phyloP scores from a whole-genome alignment of 306 rosid species.

The Glycine latifolia region DNA sequence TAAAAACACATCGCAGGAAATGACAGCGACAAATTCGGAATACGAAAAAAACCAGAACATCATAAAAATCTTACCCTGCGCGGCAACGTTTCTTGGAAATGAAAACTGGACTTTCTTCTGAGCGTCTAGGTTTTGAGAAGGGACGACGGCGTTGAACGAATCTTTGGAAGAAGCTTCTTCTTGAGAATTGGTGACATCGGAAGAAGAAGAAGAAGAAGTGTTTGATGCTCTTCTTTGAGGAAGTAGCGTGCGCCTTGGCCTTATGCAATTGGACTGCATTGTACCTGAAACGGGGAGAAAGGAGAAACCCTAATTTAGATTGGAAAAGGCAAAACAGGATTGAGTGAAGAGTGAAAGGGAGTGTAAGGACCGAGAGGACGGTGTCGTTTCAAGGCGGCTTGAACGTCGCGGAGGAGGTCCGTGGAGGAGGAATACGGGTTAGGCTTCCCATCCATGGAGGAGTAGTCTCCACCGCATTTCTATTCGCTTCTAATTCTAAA shows the following conservation, averaged over 20 bases:
- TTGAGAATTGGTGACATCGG: constrained; percentile 33
- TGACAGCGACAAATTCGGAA: neutral
- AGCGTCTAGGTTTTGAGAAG: constrained; percentile 58
- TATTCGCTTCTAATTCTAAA: neutral
- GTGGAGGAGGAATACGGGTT: constrained; percentile 68
- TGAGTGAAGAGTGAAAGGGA: neutral
- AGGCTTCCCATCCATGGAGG: constrained; percentile 91
- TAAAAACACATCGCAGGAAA: constrained; percentile 29
- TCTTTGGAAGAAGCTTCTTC: constrained; percentile 1
- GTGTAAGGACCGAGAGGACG: constrained; percentile 49
- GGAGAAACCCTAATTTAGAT: constrained; percentile 23
- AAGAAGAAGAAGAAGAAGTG: neutral
- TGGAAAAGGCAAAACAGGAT: neutral
- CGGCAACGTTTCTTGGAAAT: constrained; percentile 44
- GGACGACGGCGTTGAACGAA: neutral
- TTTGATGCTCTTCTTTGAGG: constrained; percentile 51
- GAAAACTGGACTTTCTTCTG: constrained; percentile 65
- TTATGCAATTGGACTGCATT: constrained; percentile 59
- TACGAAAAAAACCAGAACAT: neutral
- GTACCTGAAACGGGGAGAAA: constrained; percentile 49
- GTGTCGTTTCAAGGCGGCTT: constrained; percentile 61
- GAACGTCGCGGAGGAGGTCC: constrained; percentile 60
- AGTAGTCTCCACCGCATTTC: constrained; percentile 57
- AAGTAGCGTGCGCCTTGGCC: constrained; percentile 70
- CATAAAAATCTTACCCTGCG: constrained; percentile 58